A percentile compares a stretch with the other conserved stretches of the same genome.
Conservation (phyloP, 2,329 filamentous ascomycete genomes). For the Fusarium chuoi region DNA sequence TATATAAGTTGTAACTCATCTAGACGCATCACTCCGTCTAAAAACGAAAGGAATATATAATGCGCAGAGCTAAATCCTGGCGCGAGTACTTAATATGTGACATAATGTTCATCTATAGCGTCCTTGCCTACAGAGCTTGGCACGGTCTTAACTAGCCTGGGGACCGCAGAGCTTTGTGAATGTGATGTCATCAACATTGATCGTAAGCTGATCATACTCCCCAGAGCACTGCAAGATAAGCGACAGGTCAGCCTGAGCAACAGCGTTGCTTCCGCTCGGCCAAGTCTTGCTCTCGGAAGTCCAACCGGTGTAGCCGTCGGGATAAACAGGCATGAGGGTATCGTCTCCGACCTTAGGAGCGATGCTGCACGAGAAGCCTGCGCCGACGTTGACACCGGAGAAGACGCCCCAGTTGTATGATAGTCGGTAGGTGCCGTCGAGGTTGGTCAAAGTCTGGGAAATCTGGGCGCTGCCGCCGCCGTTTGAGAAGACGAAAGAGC, state of each 20-base stretch:
- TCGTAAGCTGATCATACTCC: not conserved
- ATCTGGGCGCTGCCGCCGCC: not conserved
- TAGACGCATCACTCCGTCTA: not conserved
- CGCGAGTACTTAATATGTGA: too few species aligned
- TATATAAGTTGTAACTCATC: fast-evolving
- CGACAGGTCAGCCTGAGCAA: not conserved
- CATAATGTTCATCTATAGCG: fast-evolving
- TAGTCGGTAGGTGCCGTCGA: not conserved
- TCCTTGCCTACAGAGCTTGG: fast-evolving
- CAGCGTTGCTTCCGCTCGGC: not conserved
- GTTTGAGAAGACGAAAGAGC: not conserved
- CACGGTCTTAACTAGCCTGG: not conserved
- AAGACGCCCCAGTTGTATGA: not conserved
- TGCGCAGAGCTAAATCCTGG: fast-evolving
- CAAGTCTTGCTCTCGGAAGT: not conserved
- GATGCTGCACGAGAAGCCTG: not conserved
- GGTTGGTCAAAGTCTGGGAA: not conserved
- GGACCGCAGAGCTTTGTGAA: not conserved
- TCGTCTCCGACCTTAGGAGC: not conserved
- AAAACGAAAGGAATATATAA: not conserved
- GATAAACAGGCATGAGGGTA: not conserved
- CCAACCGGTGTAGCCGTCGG: not conserved
- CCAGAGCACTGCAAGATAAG: fast-evolving
- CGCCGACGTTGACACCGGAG: fast-evolving
- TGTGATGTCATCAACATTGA: not conserved